These are phyloP conservation scores for Sugiyamaella japonica DNA, from an alignment of 1,139 yeast genomes.

Conservation along the genomic window DNA sequence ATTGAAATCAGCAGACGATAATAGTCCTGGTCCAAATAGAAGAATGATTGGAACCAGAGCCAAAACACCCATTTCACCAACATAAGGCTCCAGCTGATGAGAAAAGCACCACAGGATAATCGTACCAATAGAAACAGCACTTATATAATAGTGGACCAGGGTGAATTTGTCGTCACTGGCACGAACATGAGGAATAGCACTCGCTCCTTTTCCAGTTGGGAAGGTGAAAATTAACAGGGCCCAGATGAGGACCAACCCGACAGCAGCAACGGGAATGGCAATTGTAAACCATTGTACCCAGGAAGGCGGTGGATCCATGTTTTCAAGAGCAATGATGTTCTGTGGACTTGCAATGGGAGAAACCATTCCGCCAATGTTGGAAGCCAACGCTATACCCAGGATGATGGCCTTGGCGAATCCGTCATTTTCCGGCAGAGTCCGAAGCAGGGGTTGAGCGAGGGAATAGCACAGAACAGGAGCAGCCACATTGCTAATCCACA, in stretches of 20 bases:
- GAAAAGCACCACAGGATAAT: conserved; percentile 86
- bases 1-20: conserved; percentile 84
- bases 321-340: conserved; percentile 82
- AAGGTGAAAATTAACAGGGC: conserved; percentile 64
- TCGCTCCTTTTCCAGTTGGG: conserved; percentile 50
- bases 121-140: conserved; percentile 64
- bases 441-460: conserved; percentile 80
- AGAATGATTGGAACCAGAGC: conserved; percentile 81
- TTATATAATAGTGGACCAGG: conserved; percentile 67
- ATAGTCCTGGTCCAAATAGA: conserved; percentile 83
- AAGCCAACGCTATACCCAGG: conserved; percentile 86
- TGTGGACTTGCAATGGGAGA: conserved; percentile 97
- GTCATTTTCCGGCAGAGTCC: conserved; percentile 77
- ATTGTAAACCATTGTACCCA: conserved; percentile 95
- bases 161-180: conserved; percentile 64
- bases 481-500: conserved; percentile 97
- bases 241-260: conserved; percentile 71
- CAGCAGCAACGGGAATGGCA: conserved; percentile 71
- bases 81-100: conserved; percentile 60
- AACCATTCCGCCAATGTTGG: conserved; percentile 94
- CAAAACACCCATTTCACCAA: conserved; percentile 90
- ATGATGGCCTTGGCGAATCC: conserved; percentile 80
- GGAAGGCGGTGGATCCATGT: conserved; percentile 87
- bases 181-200: conserved; percentile 60
- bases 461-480: conserved; percentile 92